phyloP scores from a whole-genome alignment of 306 rosid species.

The Fragaria ananassa region DNA sequence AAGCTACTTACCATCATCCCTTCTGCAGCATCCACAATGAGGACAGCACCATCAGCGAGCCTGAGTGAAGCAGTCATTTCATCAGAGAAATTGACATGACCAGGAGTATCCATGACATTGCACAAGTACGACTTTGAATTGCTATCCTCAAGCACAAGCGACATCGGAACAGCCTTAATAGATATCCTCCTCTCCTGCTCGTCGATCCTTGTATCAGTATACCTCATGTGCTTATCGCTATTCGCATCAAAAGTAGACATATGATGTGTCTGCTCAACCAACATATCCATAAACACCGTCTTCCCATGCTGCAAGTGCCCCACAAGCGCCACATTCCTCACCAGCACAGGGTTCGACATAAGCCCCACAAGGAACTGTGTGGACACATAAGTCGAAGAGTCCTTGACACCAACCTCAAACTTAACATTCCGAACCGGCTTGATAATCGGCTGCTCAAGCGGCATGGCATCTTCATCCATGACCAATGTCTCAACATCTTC shows the following conservation, averaged over 20 bases:
- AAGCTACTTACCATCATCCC: constrained; percentile 74
- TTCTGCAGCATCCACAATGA: constrained; percentile 95
- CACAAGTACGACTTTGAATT: constrained; percentile 82
- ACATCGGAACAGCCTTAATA: constrained; percentile 89
- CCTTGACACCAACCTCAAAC: constrained; percentile 97
- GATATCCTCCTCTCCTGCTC: constrained; percentile 94
- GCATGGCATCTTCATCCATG: constrained; percentile 93
- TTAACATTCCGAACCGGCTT: constrained; percentile 73
- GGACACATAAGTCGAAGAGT: constrained; percentile 83
- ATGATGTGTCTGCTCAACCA: constrained; percentile 92
- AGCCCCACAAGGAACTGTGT: constrained; percentile 78
- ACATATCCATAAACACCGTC: constrained; percentile 96
- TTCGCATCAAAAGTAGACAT: constrained; percentile 81
- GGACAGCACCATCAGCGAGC: constrained; percentile 89
- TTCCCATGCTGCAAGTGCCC: constrained; percentile 95
- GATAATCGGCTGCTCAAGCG: constrained; percentile 75
- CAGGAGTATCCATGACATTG: constrained; percentile 89
- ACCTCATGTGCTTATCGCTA: constrained; percentile 81
- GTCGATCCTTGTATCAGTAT: constrained; percentile 87
- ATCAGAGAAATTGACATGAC: constrained; percentile 94
- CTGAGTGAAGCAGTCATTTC: constrained; percentile 97
- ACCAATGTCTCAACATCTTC: constrained; percentile 95
- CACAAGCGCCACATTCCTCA: constrained; percentile 84
- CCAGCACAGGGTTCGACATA: constrained; percentile 85
- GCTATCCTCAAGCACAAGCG: constrained; percentile 90